Base-by-base conservation (phyloP, 345 rosid genomes). In the Bruguiera parviflora region DNA sequence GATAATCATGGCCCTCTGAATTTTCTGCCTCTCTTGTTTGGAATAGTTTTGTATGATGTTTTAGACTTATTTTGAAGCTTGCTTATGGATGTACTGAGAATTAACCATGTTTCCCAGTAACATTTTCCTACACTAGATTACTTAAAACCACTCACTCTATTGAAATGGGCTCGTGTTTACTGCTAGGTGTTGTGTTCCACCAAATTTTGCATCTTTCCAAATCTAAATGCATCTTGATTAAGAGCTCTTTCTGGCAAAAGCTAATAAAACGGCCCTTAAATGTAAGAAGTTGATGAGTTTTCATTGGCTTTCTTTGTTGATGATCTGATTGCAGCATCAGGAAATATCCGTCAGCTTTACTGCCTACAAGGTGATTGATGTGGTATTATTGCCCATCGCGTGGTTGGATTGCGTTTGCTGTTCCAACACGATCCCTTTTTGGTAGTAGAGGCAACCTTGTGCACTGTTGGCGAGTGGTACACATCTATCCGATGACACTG, bases 271-370 rank as follows among this genome's bases (percentile, higher is more conserved):
- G 1, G 1, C 13, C 22, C 2, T 67, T 19, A 20, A 24, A 57
- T 25, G 35, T 57, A 10, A 39, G 25, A 25, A 35, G 22, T 3
- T n/a, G 4, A 22, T 20, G 8, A 25, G 25, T 43, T 55, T 8
- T 46, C 2, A 10, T 39, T 27, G 51, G 33, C 24, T 52, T 58
- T 22, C 63, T 56, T 25, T 8, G 24, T 58, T 71, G 51, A 64
- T 72, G 43, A 73, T 56, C 28, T 24, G 31, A 56, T 21, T 72
- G 61, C 94, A 96, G 98, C 97, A 39, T 84, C 99, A 0, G 98
- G 98, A 74, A 96, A 96, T 78, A 83, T 96, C 77, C 95, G 99
- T 61, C 99, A 96, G 80, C 95, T 96, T 47, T 96, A 96, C 86
- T 90, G 99, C 79, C 90, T 96, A 37, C 99, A 92, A 83, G 89